Percentiles rank a stretch among this genome's conserved stretches.
These are phyloP conservation scores for Diaporthe capsici DNA, from an alignment of 2,329 filamentous ascomycete species.

Conservation along the genomic window DNA sequence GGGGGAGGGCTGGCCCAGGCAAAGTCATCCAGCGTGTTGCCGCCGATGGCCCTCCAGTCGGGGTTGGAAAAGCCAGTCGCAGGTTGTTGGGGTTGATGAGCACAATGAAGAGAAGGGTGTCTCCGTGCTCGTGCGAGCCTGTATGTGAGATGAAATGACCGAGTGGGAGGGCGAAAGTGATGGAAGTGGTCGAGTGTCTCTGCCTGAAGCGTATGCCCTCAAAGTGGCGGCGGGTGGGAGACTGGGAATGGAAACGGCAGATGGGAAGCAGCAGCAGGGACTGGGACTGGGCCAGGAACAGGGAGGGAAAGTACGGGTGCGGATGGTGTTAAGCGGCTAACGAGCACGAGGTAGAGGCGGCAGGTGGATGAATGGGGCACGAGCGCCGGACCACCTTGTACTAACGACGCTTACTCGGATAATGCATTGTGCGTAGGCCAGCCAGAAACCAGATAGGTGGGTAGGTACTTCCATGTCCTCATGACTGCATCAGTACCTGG, in stretches of 20 bases:
- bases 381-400: not conserved
- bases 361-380: constrained; percentile 8
- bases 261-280: constrained; percentile 1
- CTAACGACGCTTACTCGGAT: constrained; percentile 1
- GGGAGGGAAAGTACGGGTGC: not conserved
- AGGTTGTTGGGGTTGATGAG: not conserved
- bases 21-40: constrained; percentile 7
- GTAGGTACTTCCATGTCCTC: not conserved
- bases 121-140: not conserved
- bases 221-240: constrained; percentile 4
- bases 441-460: too few species aligned
- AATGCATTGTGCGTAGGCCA: constrained; percentile 1
- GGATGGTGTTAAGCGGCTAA: constrained; percentile 21
- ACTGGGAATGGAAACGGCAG: not conserved
- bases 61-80: not conserved
- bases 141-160: not conserved
- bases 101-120: not conserved
- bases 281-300: not conserved
- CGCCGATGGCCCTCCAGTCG: constrained; percentile 20
- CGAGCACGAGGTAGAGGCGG: constrained; percentile 14
- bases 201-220: constrained; percentile 18
- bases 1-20: constrained; percentile 24
- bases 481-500: not conserved
- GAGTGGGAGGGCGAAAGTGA: not conserved
- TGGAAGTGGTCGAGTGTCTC: constrained; percentile 14